Percentiles rank a stretch among this genome's conserved stretches.
Conservation (phyloP, 768 basidiomycete genomes). For the Termitomyces titanicus region DNA sequence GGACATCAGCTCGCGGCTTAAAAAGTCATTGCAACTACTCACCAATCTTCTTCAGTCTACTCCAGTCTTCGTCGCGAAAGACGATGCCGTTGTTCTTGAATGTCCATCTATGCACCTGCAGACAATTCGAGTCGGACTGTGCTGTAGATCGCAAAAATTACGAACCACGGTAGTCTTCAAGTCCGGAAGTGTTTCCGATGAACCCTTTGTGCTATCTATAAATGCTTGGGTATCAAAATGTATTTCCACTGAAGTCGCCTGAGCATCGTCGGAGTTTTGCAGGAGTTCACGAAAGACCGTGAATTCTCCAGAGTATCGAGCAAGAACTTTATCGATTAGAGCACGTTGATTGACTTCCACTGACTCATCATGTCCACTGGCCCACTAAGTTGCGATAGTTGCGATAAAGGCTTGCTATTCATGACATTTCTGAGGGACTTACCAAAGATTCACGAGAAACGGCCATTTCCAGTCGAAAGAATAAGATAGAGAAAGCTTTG, state of each 20-base stretch:
- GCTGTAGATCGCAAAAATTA: slow-evolving; percentile 1
- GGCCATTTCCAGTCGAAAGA: slow-evolving; percentile 9
- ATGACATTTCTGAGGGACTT: slow-evolving; percentile 1
- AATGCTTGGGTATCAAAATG: slow-evolving; percentile 66
- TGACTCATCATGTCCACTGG: slow-evolving; percentile 66
- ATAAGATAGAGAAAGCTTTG: neutral
- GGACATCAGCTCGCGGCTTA: neutral
- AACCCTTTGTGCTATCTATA: slow-evolving; percentile 27
- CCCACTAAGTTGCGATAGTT: slow-evolving; percentile 43
- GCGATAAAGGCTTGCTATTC: neutral
- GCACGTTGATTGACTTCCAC: slow-evolving; percentile 94
- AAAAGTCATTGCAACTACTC: slow-evolving; percentile 13
- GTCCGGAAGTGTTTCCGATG: slow-evolving; percentile 44
- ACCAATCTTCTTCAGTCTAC: slow-evolving; percentile 86
- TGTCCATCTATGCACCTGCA: slow-evolving; percentile 73
- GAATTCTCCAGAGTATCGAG: slow-evolving; percentile 93
- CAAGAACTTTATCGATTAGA: slow-evolving; percentile 95
- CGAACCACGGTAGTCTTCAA: slow-evolving; percentile 60
- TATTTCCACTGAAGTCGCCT: slow-evolving; percentile 71
- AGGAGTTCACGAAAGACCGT: slow-evolving; percentile 82
- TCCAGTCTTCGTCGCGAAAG: slow-evolving; percentile 89
- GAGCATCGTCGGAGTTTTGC: slow-evolving; percentile 95
- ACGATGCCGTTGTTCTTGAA: slow-evolving; percentile 86
- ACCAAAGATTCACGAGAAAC: slow-evolving; percentile 25
- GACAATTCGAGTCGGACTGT: neutral